A percentile compares a stretch with the other conserved stretches of the same genome.
These are phyloP conservation scores for Abrus precatorius DNA, from an alignment of 306 rosid species.

Conservation along the genomic window DNA sequence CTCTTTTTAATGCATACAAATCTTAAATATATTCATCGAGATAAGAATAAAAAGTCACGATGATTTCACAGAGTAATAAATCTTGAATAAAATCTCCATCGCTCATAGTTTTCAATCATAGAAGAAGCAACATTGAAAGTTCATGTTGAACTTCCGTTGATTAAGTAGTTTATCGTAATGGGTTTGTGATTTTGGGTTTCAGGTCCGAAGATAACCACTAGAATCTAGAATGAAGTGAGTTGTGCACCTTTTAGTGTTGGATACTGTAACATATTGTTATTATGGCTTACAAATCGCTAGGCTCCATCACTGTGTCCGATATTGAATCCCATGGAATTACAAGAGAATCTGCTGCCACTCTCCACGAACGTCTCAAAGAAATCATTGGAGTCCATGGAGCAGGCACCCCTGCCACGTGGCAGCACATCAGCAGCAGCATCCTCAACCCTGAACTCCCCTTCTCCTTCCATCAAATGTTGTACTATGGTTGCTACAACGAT, in stretches of 20 bases:
- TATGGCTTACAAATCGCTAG: constrained; percentile 56
- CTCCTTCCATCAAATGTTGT: constrained; percentile 86
- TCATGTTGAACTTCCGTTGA: no score
- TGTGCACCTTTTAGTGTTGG: background rate
- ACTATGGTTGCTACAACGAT: constrained; percentile 69
- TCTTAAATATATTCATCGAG: background rate
- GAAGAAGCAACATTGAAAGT: background rate
- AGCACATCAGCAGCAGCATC: constrained; percentile 57
- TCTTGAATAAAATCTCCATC: background rate
- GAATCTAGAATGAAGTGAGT: background rate
- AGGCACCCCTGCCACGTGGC: constrained; percentile 80
- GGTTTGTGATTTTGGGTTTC: constrained; percentile 1
- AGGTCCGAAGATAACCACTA: background rate
- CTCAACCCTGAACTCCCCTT: constrained; percentile 84
- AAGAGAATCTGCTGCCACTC: constrained; percentile 51
- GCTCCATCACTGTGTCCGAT: constrained; percentile 63
- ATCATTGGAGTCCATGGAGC: constrained; percentile 58
- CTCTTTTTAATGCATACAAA: background rate
- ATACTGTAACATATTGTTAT: no score
- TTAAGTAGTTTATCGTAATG: background rate
- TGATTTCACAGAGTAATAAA: no score
- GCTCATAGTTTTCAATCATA: background rate
- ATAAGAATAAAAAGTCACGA: background rate
- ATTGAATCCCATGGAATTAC: constrained; percentile 70
- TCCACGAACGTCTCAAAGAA: constrained; percentile 61